Conservation (phyloP, 2,329 filamentous ascomycete species). For the Verticillium zaregamsianum region DNA sequence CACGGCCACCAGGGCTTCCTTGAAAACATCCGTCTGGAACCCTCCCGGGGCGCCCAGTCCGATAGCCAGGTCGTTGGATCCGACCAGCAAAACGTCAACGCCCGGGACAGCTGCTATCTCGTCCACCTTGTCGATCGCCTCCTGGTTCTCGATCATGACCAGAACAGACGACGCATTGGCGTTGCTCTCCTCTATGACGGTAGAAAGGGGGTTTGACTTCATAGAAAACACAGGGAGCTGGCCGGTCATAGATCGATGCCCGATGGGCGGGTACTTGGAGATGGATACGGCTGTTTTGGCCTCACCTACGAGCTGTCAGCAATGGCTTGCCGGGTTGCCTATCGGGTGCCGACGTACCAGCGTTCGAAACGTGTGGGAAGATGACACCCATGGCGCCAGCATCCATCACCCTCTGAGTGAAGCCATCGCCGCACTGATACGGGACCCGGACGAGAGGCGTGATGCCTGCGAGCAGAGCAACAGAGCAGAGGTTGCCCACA, state of each 20-base stretch:
- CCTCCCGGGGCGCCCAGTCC: constrained; percentile 18
- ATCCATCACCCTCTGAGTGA: constrained; percentile 26
- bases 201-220: constrained; percentile 15
- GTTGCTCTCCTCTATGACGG: constrained; percentile 17
- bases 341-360: constrained; percentile 5
- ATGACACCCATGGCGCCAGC: constrained; percentile 25
- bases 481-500: constrained; percentile 20
- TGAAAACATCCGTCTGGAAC: constrained; percentile 14
- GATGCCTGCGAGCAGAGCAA: constrained; percentile 19
- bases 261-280: constrained; percentile 19
- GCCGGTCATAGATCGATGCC: constrained; percentile 19
- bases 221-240: constrained; percentile 17
- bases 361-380: constrained; percentile 21
- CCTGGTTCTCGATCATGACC: constrained; percentile 22
- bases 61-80: constrained; percentile 23
- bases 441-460: constrained; percentile 28
- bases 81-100: constrained; percentile 25
- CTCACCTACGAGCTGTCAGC: constrained; percentile 10
- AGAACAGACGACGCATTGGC: constrained; percentile 17
- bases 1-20: constrained; percentile 11
- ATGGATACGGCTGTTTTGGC: constrained; percentile 20
- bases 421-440: constrained; percentile 26
- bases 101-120: constrained; percentile 24
- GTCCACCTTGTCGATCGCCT: constrained; percentile 18
- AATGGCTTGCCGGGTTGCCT: no score